Conservation (phyloP, 208 protist genomes). For the Trypanosoma mega region DNA sequence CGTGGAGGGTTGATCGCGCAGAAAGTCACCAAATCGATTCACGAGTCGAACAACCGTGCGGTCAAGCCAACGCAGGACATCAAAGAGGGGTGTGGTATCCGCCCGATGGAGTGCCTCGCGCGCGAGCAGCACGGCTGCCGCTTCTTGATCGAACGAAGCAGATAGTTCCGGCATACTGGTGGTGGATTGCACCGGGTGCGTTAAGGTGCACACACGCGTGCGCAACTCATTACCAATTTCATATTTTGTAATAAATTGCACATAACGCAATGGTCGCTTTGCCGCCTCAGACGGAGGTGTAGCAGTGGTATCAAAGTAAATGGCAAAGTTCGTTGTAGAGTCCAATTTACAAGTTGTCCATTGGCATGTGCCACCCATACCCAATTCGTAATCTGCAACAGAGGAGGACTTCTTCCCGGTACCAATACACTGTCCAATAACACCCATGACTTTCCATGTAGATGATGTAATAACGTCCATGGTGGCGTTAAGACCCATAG, state of each 20-base stretch:
- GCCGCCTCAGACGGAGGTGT: conserved; percentile 33
- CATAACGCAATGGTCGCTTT: conserved; percentile 59
- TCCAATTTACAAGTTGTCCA: conserved; percentile 97
- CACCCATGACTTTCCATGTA: conserved; percentile 95
- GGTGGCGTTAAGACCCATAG: conserved; percentile 95
- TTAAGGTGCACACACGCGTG: conserved; percentile 90
- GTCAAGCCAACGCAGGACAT: conserved; percentile 99
- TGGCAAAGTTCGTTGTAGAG: conserved; percentile 91
- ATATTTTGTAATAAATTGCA: conserved; percentile 97
- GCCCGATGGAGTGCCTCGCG: conserved; percentile 96
- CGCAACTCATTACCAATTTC: conserved; percentile 81
- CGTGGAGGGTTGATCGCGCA: conserved; percentile 89
- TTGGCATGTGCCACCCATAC: conserved; percentile 96
- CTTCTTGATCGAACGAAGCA: conserved; percentile 97
- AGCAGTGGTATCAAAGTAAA: conserved; percentile 96
- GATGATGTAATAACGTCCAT: conserved; percentile 95
- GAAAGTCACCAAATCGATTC: conserved; percentile 93
- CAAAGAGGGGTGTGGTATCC: conserved; percentile 94
- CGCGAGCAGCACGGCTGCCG: conserved; percentile 97
- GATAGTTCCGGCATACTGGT: conserved; percentile 66
- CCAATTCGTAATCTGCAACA: conserved; percentile 91
- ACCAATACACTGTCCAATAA: conserved; percentile 91
- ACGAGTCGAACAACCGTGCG: conserved; percentile 98
- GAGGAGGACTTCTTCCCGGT: conserved; percentile 92
- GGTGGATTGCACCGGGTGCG: conserved; percentile 42